phyloP scores from a whole-genome alignment of 1,284 basidiomycete genomes.

The Irpex sp. region DNA sequence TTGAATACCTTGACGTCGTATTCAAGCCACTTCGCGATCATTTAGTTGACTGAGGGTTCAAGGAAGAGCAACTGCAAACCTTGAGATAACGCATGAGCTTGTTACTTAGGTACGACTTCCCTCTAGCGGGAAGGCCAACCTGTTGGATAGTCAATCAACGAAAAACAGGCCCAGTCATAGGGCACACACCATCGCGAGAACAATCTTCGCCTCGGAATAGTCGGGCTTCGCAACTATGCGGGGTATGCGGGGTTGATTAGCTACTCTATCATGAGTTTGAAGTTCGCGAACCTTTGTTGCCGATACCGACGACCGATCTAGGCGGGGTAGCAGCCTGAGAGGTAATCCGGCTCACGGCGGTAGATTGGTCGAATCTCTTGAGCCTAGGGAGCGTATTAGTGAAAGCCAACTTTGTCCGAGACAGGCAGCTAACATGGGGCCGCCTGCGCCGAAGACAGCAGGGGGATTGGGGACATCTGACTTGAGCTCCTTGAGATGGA shows the following conservation, averaged over 20 bases:
- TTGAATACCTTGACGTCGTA: slow-evolving; percentile 98
- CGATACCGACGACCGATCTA: slow-evolving; percentile 75
- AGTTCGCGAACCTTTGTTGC: slow-evolving; percentile 60
- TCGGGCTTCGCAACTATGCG: slow-evolving; percentile 87
- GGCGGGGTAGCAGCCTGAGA: slow-evolving; percentile 75
- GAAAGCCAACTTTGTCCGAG: background rate
- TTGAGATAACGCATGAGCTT: slow-evolving; percentile 81
- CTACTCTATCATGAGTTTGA: background rate
- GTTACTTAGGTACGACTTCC: slow-evolving; percentile 84
- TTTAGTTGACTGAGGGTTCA: slow-evolving; percentile 2
- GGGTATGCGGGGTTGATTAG: slow-evolving; percentile 5
- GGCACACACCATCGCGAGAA: slow-evolving; percentile 86
- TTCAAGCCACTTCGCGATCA: slow-evolving; percentile 82
- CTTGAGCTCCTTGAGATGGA: slow-evolving; percentile 17
- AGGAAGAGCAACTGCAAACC: slow-evolving; percentile 34
- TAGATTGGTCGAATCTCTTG: slow-evolving; percentile 76
- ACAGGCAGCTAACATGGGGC: slow-evolving; percentile 28
- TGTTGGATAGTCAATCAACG: slow-evolving; percentile 30
- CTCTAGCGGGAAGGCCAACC: slow-evolving; percentile 81
- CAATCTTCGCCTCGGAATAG: slow-evolving; percentile 97
- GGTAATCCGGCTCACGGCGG: slow-evolving; percentile 58
- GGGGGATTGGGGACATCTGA: slow-evolving; percentile 23
- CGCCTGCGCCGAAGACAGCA: slow-evolving; percentile 34
- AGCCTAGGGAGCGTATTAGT: slow-evolving; percentile 41
- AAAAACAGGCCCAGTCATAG: slow-evolving; percentile 12